These are phyloP conservation scores for Clonostachys sp. DNA, from an alignment of 2,329 filamentous ascomycete genomes.

Conservation along the genomic window DNA sequence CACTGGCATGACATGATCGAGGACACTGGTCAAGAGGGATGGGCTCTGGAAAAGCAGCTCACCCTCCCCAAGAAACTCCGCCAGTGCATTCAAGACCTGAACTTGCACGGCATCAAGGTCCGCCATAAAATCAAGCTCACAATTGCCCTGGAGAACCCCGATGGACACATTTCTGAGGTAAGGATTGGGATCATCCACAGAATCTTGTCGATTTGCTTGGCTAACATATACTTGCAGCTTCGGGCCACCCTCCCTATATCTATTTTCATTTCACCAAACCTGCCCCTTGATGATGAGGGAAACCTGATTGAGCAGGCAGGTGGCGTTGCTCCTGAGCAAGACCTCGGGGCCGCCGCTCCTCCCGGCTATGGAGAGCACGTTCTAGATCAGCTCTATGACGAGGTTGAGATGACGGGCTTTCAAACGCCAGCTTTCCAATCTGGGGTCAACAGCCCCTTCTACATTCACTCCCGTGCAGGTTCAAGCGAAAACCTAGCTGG, in stretches of 20 bases:
- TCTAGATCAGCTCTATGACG: conserved; percentile 86
- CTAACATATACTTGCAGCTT: conserved; percentile 46
- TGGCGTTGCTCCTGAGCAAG: conserved; percentile 39
- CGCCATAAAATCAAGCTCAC: conserved; percentile 90
- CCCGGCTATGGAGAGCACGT: conserved; percentile 88
- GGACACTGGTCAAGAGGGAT: conserved; percentile 63
- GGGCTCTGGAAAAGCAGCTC: conserved; percentile 54
- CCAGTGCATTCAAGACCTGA: conserved; percentile 84
- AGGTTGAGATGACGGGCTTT: conserved; percentile 76
- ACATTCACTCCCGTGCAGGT: conserved; percentile 64
- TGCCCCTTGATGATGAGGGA: conserved; percentile 84
- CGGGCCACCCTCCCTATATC: conserved; percentile 87
- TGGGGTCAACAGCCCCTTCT: conserved; percentile 77
- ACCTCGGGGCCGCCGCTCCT: conserved; percentile 68
- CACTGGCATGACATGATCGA: conserved; percentile 68
- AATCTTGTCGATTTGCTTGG: not conserved
- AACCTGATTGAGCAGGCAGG: conserved; percentile 61
- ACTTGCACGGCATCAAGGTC: conserved; percentile 84
- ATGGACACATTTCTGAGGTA: conserved; percentile 89
- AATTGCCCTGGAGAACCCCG: conserved; percentile 87
- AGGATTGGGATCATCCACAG: conserved; percentile 11
- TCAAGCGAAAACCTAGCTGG: conserved; percentile 75
- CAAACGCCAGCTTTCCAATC: conserved; percentile 70
- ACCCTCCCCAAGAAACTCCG: conserved; percentile 78
- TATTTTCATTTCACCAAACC: conserved; percentile 92